Percentiles rank a stretch among this genome's conserved stretches.
Conservation (phyloP, 306 rosid genomes). For the Abrus pulchellus region DNA sequence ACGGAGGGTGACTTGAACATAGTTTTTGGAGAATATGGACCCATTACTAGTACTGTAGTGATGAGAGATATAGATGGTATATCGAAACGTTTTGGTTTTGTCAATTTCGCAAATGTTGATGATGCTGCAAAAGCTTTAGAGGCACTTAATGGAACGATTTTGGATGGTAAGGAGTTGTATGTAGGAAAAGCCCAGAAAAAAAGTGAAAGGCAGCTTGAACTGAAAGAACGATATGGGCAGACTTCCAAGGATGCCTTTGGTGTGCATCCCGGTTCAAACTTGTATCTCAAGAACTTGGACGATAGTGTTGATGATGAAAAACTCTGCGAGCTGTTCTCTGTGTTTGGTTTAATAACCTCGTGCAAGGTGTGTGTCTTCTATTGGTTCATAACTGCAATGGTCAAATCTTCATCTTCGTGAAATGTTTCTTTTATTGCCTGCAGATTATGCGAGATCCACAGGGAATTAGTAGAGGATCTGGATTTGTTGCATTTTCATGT, state of each 20-base stretch:
- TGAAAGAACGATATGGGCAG: conserved; percentile 56
- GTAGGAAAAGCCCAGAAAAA: conserved; percentile 65
- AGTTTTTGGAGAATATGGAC: conserved; percentile 47
- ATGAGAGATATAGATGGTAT: conserved; percentile 61
- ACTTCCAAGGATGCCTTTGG: conserved; percentile 56
- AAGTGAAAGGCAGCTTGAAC: conserved; percentile 59
- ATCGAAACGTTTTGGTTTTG: conserved; percentile 72
- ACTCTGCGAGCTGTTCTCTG: conserved; percentile 51
- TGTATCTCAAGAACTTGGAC: conserved; percentile 68
- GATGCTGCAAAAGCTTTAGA: conserved; percentile 65
- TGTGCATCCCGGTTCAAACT: conserved; percentile 56
- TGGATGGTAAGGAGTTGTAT: conserved; percentile 65
- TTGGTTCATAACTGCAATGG: background rate
- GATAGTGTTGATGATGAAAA: conserved; percentile 60
- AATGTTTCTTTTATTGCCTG: background rate
- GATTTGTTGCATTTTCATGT: conserved; percentile 64
- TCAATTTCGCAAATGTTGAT: conserved; percentile 58
- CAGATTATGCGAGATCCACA: conserved; percentile 59
- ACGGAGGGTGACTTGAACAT: conserved; percentile 58
- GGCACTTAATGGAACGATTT: conserved; percentile 55
- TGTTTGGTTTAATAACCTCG: conserved; percentile 59
- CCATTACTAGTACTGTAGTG: conserved; percentile 51
- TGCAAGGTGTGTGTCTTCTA: conserved; percentile 53
- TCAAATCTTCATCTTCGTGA: background rate
- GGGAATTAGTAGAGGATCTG: conserved; percentile 59